phyloP scores from a whole-genome alignment of 2,329 filamentous ascomycete species.

The Fusarium newnesense region DNA sequence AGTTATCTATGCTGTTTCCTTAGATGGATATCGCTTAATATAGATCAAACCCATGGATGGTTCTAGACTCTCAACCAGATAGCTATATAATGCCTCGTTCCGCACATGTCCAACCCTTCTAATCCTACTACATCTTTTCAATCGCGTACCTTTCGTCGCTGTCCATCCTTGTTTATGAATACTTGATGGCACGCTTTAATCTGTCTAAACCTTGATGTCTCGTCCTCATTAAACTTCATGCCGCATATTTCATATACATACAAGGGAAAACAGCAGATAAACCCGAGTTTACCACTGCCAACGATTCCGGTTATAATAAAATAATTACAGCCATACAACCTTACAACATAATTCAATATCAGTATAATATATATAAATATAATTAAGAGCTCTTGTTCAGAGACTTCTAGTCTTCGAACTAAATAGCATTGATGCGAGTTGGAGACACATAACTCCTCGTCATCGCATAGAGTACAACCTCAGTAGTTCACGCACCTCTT shows the following conservation, averaged over 20 bases:
- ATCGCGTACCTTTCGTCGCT: background rate
- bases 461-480: background rate
- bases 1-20: background rate
- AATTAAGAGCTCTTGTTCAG: background rate
- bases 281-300: background rate
- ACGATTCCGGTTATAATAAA: too few species aligned
- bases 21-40: background rate
- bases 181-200: background rate
- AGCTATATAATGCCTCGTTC: background rate
- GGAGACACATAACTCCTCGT: background rate
- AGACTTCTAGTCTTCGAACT: background rate
- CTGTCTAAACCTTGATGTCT: too few species aligned
- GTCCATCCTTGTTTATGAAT: background rate
- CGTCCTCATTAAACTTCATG: too few species aligned
- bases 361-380: background rate
- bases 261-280: background rate
- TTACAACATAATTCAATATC: background rate
- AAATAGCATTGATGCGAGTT: background rate
- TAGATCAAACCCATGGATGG: background rate
- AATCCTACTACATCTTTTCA: background rate
- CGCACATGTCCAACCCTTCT: background rate
- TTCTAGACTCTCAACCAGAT: background rate
- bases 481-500: background rate
- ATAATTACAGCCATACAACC: background rate
- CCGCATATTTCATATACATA: background rate